Evolutionary conservation across 140 eudicot species (phyloP), one percentile per base, ranked within the genome.

Genomic region (Eryngium alpinum): DNA sequence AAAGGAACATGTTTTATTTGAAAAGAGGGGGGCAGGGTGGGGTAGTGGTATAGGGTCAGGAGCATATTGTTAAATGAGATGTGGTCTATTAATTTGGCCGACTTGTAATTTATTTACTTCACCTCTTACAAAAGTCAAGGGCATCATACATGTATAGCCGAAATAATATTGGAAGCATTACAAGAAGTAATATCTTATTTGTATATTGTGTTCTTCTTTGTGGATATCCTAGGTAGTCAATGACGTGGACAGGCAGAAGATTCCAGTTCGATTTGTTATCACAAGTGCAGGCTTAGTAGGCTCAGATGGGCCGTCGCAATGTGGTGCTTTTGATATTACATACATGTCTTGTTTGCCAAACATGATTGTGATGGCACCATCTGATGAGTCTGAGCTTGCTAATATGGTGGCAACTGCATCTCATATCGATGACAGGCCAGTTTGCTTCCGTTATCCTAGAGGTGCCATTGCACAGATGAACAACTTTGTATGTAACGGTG

Each of bases 351-450:
- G 98, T 86, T 90, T 94, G 83, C 98, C 98, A 65, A 94, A 94
- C 82, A 94, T 94, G 97, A 88, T 94, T 62, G 98, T 94, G 75
- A 94, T 94, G 98, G 97, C 98, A 46, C 98, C 98, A 17, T 89
- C 98, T 32, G 96, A 94, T 89, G 98, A 94, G 78, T 79, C 88
- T 79, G 98, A 94, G 85, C 98, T 94, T 83, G 91, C 92, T 87
- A 87, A 89, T 84, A 94, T 94, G 98, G 98, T 94, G 81, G 91
- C 91, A 5, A 90, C 97, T 49, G 96, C 98, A 71, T 89, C 92
- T 78, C 84, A 84, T 60, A 87, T 92, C 34, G 88, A 94, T 88
- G 97, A 94, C 77, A 77, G 96, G 82, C 98, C 98, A 0, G 84
- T 89, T 52, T 94, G 98, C 90, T 92, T 94, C 81, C 88, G 98